Percentiles rank a stretch among this genome's conserved stretches.
Evolutionary conservation across 495 filamentous ascomycete species (phyloP).

Genomic region (Tuber umbilicatum): DNA sequence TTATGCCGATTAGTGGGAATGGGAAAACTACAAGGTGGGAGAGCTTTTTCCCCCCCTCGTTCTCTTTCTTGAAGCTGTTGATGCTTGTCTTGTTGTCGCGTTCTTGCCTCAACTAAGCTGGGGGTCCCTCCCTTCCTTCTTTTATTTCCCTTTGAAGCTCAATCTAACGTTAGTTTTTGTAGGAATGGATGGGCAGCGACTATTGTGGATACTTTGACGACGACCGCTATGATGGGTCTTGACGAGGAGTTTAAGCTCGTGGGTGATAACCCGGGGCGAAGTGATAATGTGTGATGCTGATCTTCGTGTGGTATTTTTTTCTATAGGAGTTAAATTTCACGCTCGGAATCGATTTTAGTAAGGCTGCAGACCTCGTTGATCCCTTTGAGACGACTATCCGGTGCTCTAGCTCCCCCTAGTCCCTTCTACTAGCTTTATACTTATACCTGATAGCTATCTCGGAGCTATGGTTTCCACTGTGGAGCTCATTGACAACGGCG

Average conservation of each 20-base stretch:
- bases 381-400: slow-evolving; percentile 43
- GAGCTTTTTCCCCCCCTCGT: background rate
- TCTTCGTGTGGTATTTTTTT: slow-evolving; percentile 1
- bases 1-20: slow-evolving; percentile 33
- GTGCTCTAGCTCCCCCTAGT: slow-evolving; percentile 3
- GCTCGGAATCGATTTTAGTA: slow-evolving; percentile 33
- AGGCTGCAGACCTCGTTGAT: slow-evolving; percentile 36
- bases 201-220: slow-evolving; percentile 41
- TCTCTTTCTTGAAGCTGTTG: background rate
- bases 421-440: background rate
- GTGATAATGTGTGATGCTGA: slow-evolving; percentile 3
- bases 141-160: background rate
- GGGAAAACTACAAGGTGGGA: slow-evolving; percentile 33
- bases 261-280: background rate
- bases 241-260: slow-evolving; percentile 41
- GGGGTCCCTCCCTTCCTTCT: background rate
- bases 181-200: slow-evolving; percentile 42
- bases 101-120: background rate
- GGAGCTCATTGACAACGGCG: slow-evolving; percentile 36
- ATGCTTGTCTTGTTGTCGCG: background rate
- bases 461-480: slow-evolving; percentile 39
- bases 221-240: slow-evolving; percentile 40
- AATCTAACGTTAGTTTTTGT: background rate
- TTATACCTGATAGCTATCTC: slow-evolving; percentile 35
- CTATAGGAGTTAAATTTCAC: slow-evolving; percentile 38